phyloP scores from a whole-genome alignment of 371 early-diverging fungal species.

The Rhizopus microsporus region DNA sequence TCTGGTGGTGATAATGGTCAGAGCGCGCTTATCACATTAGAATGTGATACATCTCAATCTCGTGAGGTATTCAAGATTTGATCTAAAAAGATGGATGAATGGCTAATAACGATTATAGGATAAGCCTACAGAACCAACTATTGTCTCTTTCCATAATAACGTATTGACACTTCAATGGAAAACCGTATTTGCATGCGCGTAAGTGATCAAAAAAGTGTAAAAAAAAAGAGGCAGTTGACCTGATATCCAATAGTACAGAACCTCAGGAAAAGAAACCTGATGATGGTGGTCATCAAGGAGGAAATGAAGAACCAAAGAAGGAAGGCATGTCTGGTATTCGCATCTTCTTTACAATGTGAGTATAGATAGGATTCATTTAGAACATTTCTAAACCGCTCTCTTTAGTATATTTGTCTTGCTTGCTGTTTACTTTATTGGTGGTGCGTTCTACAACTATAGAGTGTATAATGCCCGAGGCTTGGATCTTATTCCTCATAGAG shows the following conservation, averaged over 20 bases:
- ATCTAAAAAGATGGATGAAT: neutral
- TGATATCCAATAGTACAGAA: conserved; percentile 20
- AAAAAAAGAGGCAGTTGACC: neutral
- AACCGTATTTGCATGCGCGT: conserved; percentile 52
- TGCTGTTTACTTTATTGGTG: conserved; percentile 58
- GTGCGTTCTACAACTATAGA: conserved; percentile 60
- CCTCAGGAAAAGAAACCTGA: conserved; percentile 32
- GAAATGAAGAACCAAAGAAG: conserved; percentile 10
- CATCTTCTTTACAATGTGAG: conserved; percentile 61
- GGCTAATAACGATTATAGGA: conserved; percentile 18
- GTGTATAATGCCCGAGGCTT: conserved; percentile 62
- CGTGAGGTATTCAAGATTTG: conserved; percentile 12
- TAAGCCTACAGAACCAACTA: conserved; percentile 25
- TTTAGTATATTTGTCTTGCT: conserved; percentile 41
- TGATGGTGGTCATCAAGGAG: conserved; percentile 12
- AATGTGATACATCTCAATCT: conserved; percentile 28
- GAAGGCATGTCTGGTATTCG: conserved; percentile 47
- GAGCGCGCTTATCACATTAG: conserved; percentile 29
- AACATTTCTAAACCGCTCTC: neutral
- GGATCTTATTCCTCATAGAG: conserved; percentile 63
- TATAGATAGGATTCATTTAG: neutral
- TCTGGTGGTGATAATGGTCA: conserved; percentile 27
- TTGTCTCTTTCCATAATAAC: conserved; percentile 36
- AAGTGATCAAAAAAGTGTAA: conserved; percentile 11
- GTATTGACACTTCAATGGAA: conserved; percentile 46